Base-by-base conservation (phyloP, 1,284 basidiomycete species). In the Apiotrichum siamense region DNA sequence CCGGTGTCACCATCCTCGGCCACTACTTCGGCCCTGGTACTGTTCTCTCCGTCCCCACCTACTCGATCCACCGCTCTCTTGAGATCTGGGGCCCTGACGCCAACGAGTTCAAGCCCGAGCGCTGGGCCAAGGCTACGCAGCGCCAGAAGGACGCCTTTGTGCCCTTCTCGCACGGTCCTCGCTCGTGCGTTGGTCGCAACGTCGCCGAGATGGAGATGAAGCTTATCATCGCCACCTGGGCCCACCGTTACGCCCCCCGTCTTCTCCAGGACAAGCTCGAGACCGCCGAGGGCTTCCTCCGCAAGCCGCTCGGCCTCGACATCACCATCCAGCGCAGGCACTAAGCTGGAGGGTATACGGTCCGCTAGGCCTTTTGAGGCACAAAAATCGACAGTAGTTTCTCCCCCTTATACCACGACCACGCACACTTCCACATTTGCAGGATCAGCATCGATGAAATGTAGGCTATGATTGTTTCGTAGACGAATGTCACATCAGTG, bases 21-120 rank as follows among this genome's bases (percentile, higher is more conserved):
- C 52, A 49, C 52, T 57, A 49, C 55, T 57, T 54, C 55, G 46
- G 49, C 7, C 32, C 52, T 20, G 55, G 55, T 43, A 54, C 55
- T 17, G 36, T 54, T 31, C 52, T 57, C 33, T 54, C 52, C 4
- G 55, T 57, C 25, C 55, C 55, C 12, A 57, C 55, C 4, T 63
- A 60, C 54, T 55, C 58, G 0, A 65, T 83, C 32, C 82, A 83
- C 52, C 77, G 69, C 36, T 78, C 82, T 48, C 63, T 73, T 44
- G 69, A 72, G 17, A 66, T 78, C 13, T 84, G 82, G 82, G 83
- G 83, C 7, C 60, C 74, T 11, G 81, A 84, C 63, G 78, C 80
- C 5, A 62, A 51, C 39, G 47, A 51, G n/a, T 57, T 57, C 36
- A 51, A 51, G 38, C 55, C 55, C 35, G 55, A 57, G 77, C 40